These are phyloP conservation scores for Salix suchowensis DNA, from an alignment of 345 rosid genomes.

Conservation along the genomic window DNA sequence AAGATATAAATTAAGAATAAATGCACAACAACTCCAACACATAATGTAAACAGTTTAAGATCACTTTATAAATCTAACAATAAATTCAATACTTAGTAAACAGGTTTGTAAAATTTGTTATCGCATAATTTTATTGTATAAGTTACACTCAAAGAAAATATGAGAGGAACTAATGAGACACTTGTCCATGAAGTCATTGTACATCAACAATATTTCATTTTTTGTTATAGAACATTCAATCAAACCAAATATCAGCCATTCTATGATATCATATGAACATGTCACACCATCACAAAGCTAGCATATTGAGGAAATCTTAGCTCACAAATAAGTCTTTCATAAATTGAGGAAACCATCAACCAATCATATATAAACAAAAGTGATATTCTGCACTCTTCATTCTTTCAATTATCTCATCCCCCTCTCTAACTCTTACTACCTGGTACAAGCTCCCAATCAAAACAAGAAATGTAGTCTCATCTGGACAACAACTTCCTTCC, in stretches of 20 bases:
- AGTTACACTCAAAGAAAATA: neutral
- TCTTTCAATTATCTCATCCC: slow-evolving; percentile 83
- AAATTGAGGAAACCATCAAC: too few relatives aligned
- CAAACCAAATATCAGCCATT: neutral
- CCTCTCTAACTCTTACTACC: slow-evolving; percentile 82
- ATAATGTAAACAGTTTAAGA: neutral
- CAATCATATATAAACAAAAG: too few relatives aligned
- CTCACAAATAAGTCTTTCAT: too few relatives aligned
- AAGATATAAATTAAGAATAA: neutral
- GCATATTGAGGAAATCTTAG: too few relatives aligned
- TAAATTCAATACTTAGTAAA: neutral
- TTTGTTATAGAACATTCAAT: neutral
- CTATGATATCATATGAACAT: neutral
- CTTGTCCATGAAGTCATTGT: too few relatives aligned
- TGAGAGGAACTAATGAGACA: neutral
- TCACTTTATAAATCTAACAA: neutral
- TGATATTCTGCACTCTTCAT: slow-evolving; percentile 75
- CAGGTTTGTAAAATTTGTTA: neutral
- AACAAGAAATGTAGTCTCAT: slow-evolving; percentile 56
- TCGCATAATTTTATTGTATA: neutral
- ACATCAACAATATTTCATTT: neutral
- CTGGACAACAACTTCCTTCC: slow-evolving; percentile 75
- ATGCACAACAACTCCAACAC: neutral
- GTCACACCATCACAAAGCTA: neutral
- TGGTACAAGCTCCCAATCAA: slow-evolving; percentile 77